Evolutionary conservation across 192 early-diverging fungal species (phyloP), one percentile per base, ranked within the genome.

Genomic region (Backusella parvicylindrica): DNA sequence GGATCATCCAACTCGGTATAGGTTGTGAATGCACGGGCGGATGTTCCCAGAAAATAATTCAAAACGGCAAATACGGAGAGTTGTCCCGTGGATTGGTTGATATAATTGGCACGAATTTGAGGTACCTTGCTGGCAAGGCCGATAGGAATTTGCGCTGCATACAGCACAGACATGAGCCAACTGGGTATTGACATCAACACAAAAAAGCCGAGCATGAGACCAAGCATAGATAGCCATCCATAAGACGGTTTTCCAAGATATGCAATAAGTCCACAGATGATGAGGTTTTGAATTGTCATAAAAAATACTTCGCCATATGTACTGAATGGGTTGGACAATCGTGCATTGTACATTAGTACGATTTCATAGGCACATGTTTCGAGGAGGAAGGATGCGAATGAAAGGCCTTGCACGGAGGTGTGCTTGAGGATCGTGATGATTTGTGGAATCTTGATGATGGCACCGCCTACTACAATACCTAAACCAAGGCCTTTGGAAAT

Each of bases 371-470:
- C 90, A 30, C 90, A 72, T 13, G 97, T 92, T 81, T 99, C 98
- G 40, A 99, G 84, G 7, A 93, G 78, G 76, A 94, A 94, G 11
- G 91, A 89, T 18, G 86, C 82, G 67, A 97, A 85, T 12, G 93
- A 95, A 47, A 99, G 86, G 0, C 97, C 97, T 49, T 87, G 79
- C 12, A 90, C 90, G 11, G 92, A 94, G 64, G 80, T 66, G 41
- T 89, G 82, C 21, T 81, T 77, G 23, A 95, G 41, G 47, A 98
- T 97, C 70, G 96, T 99, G 81, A 95, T 79, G 37, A 99, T 97
- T 84, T 99, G 97, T 6, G 98, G 98, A 15, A 99, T 79, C 81
- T 99, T 99, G 64, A 98, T 88, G 33, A 98, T 89, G 38, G 92
- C 88, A 26, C 95, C 92, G 43, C 94, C 96, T 15, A 91, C 79